Conservation (phyloP, 345 rosid species). For the Syzygium aqueum region DNA sequence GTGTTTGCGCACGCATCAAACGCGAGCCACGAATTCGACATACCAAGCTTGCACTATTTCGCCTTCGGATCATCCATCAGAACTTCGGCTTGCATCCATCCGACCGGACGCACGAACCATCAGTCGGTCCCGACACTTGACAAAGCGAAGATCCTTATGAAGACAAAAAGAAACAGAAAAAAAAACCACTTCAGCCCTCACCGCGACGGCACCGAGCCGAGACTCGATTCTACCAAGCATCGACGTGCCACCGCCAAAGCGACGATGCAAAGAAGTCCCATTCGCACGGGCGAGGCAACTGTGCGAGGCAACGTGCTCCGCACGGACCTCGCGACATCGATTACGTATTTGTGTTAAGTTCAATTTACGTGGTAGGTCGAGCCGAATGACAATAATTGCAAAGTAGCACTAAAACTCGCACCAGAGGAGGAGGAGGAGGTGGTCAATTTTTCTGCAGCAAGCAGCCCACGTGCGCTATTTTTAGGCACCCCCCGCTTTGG, state of each 20-base stretch:
- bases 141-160: background rate
- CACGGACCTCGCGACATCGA: background rate
- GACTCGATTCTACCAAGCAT: background rate
- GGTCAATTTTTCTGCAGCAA: background rate
- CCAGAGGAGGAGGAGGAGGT: background rate
- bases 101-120: background rate
- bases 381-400: background rate
- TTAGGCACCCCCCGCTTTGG: background rate
- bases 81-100: background rate
- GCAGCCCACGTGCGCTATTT: background rate
- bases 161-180: background rate
- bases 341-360: background rate
- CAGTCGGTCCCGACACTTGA: background rate
- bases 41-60: background rate
- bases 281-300: too few relatives aligned
- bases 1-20: background rate
- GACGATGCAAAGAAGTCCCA: too few relatives aligned
- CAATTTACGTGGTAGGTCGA: background rate
- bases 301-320: too few relatives aligned
- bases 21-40: background rate
- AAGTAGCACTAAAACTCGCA: background rate
- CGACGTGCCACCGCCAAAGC: background rate
- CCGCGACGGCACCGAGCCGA: background rate
- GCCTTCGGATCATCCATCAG: background rate
- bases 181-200: background rate